Percentiles rank a stretch among this genome's conserved stretches.
phyloP scores from a whole-genome alignment of 345 rosid species.

The Isatis tinctoria region DNA sequence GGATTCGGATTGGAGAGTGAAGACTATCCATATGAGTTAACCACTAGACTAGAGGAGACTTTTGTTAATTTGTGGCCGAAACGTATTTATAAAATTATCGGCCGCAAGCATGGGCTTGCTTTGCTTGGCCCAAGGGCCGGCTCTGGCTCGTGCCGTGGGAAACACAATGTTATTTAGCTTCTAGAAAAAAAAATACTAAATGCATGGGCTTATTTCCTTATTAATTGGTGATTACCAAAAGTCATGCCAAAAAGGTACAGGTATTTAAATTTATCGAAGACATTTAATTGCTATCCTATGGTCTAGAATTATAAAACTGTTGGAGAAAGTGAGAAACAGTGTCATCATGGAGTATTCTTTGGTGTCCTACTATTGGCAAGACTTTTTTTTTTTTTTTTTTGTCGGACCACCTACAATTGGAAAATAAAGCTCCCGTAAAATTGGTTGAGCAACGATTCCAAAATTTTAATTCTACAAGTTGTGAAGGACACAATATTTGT shows the following conservation, averaged over 20 bases:
- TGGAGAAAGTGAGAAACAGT: not conserved
- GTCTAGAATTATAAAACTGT: not conserved
- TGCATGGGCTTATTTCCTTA: not conserved
- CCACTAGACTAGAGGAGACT: too few relatives aligned
- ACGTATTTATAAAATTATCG: too few relatives aligned
- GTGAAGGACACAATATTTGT: not conserved
- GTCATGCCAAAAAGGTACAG: not conserved
- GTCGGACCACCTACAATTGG: not conserved
- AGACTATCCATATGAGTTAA: too few relatives aligned
- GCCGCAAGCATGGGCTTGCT: too few relatives aligned
- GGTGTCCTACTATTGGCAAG: not conserved
- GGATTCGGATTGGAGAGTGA: too few relatives aligned
- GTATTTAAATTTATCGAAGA: too few relatives aligned
- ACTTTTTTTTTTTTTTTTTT: not conserved
- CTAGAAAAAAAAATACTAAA: too few relatives aligned
- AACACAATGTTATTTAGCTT: not conserved
- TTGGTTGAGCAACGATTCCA: not conserved
- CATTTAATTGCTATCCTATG: not conserved
- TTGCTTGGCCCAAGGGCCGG: too few relatives aligned
- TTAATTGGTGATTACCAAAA: not conserved
- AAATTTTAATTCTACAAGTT: not conserved
- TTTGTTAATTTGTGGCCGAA: too few relatives aligned
- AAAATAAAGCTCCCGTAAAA: not conserved
- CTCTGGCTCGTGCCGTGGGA: too few relatives aligned
- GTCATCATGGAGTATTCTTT: too few relatives aligned